A percentile compares a stretch with the other conserved stretches of the same genome.
phyloP scores from a whole-genome alignment of 2,329 filamentous ascomycete species.

The Botrytis sinoallii region DNA sequence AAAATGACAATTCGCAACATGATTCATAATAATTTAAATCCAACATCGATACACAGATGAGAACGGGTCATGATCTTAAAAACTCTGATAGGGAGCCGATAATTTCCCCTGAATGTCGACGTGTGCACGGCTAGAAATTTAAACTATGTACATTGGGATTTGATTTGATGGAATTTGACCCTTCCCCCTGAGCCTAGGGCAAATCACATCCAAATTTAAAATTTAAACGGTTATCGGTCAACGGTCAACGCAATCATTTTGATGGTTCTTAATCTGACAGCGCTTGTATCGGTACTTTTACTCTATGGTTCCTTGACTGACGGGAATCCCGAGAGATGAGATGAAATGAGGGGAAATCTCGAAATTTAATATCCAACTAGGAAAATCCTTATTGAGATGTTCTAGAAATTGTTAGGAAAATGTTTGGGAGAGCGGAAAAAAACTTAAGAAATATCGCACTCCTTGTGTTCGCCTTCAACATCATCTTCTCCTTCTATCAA shows the following conservation, averaged over 20 bases:
- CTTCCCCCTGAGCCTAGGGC: too few relatives aligned
- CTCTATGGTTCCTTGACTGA: background rate
- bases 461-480: constrained; percentile 30
- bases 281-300: background rate
- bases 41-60: background rate
- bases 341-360: background rate
- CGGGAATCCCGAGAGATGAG: background rate
- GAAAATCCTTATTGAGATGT: constrained; percentile 14
- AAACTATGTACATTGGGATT: background rate
- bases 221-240: background rate
- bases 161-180: background rate
- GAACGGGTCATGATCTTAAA: background rate
- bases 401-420: constrained; percentile 14
- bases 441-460: constrained; percentile 15
- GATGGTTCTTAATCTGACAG: background rate
- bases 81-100: background rate
- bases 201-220: background rate
- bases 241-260: background rate
- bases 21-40: background rate
- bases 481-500: constrained; percentile 70
- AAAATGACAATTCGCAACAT: background rate
- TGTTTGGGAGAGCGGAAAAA: background rate
- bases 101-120: background rate
- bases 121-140: background rate
- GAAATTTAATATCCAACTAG: background rate